Evolutionary conservation across 2,329 filamentous ascomycete genomes (phyloP).

Genomic region (Scopulariopsis brevicaulis): DNA sequence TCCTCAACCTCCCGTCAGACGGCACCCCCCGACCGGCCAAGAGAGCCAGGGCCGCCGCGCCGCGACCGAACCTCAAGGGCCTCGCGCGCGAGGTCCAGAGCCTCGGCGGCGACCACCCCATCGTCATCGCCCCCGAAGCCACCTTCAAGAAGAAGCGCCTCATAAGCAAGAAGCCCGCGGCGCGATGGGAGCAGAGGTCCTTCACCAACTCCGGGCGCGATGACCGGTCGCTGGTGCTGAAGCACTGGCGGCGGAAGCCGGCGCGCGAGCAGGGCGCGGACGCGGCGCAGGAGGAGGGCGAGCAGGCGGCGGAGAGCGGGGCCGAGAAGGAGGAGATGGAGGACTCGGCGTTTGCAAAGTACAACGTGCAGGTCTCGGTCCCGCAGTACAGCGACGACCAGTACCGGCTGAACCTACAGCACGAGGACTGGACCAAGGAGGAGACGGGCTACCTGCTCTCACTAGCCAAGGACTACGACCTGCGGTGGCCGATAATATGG

Average conservation of each 20-base stretch:
- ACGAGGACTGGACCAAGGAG: slow-evolving; percentile 74
- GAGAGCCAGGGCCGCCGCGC: slow-evolving; percentile 58
- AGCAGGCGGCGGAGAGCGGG: slow-evolving; percentile 8
- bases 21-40: slow-evolving; percentile 49
- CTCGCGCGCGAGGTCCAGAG: slow-evolving; percentile 56
- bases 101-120: slow-evolving; percentile 54
- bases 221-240: slow-evolving; percentile 55
- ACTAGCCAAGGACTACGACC: slow-evolving; percentile 64
- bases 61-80: slow-evolving; percentile 49
- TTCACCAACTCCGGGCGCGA: slow-evolving; percentile 71
- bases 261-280: slow-evolving; percentile 24
- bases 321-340: slow-evolving; percentile 24
- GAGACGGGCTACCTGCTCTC: slow-evolving; percentile 88
- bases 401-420: slow-evolving; percentile 65
- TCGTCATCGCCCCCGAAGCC: slow-evolving; percentile 52
- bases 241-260: slow-evolving; percentile 68
- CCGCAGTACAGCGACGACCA: slow-evolving; percentile 80
- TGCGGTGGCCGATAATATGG: slow-evolving; percentile 84
- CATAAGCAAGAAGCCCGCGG: slow-evolving; percentile 41
- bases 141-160: slow-evolving; percentile 45
- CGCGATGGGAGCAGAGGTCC: slow-evolving; percentile 53
- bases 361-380: slow-evolving; percentile 69
- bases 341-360: slow-evolving; percentile 68
- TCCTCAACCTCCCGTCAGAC: slow-evolving; percentile 67
- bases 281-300: slow-evolving; percentile 21